Conservation (phyloP, 2,329 filamentous ascomycete species). For the Botryotinia narcissicola region DNA sequence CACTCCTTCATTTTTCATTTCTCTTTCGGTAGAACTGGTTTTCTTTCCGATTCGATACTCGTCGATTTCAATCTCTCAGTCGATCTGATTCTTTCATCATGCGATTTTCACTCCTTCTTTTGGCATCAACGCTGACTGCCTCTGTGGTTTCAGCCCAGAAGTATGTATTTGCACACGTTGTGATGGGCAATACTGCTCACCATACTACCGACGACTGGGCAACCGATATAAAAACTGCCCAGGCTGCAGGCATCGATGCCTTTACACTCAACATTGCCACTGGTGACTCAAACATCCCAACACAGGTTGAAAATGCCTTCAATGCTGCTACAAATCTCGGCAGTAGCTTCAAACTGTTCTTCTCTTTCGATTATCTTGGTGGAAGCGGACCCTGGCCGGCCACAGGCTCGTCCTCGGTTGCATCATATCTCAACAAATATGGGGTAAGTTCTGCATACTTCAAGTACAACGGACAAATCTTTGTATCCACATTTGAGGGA, state of each 20-base stretch:
- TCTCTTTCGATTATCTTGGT: slow-evolving; percentile 41
- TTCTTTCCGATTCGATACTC: background rate
- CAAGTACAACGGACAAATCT: slow-evolving; percentile 41
- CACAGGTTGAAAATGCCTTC: slow-evolving; percentile 40
- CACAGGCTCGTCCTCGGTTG: slow-evolving; percentile 30
- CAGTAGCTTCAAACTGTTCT: slow-evolving; percentile 35
- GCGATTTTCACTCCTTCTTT: slow-evolving; percentile 20
- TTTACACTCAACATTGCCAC: slow-evolving; percentile 41
- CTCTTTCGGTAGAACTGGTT: slow-evolving; percentile 6
- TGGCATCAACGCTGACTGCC: slow-evolving; percentile 19
- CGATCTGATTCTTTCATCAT: slow-evolving; percentile 6
- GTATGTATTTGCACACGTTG: slow-evolving; percentile 37
- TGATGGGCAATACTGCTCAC: slow-evolving; percentile 38
- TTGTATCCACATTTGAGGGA: slow-evolving; percentile 55
- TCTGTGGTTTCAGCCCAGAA: slow-evolving; percentile 27
- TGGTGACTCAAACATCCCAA: slow-evolving; percentile 37
- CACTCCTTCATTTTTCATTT: slow-evolving; percentile 12
- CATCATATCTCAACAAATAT: slow-evolving; percentile 37
- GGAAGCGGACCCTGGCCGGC: slow-evolving; percentile 34
- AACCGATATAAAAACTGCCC: slow-evolving; percentile 38
- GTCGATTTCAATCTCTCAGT: background rate
- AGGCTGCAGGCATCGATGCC: slow-evolving; percentile 41
- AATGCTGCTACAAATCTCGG: slow-evolving; percentile 34
- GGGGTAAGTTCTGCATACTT: slow-evolving; percentile 40
- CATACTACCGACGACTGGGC: slow-evolving; percentile 37